Base-by-base conservation (phyloP, 2,329 filamentous ascomycete genomes). In the Hypoxylon sp. region DNA sequence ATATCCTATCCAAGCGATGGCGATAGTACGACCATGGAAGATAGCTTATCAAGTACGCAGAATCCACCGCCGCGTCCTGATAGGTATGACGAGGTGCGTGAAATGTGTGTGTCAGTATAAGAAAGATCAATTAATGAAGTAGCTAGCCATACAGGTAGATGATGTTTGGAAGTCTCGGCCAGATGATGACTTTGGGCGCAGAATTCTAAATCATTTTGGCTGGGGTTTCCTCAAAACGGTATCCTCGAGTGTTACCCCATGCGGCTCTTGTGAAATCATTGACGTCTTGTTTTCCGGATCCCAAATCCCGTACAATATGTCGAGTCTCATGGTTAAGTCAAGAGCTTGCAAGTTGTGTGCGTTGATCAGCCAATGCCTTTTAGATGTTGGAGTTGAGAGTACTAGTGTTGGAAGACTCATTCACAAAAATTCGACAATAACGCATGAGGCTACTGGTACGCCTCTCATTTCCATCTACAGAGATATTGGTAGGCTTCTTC, bases 401-500 rank as follows among this genome's bases (percentile, higher is more conserved):
- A 23, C 9, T 11, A 4, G 14, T 5, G n/a, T 9, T 19, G 63
- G 50, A 17, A 56, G 17, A n/a, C 23, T 63, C 3, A 19, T 36
- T 28, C 32, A 17, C 13, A 34, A 48, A 34, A 1, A 34, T 19
- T 63, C 65, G 10, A 55, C 43, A 21, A 36, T 69, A 3, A 50
- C 13, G 23, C 43, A 43, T 10, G 41, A 48, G 7, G 14, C 30
- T 6, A 52, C 45, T 25, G 30, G 48, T 9, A 13, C 41, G 7
- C 36, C 52, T 1, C 11, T 68, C 4, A 58, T 70, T 13, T 67
- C 63, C 3, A 50, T 70, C 0, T 68, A 70, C 41, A 23, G 14
- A 7, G 63, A 69, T 21, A 45, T 62, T 43, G 59, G 62, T 64
- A 30, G 41, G 45, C 21, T 45, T 13, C 17, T 41, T 34, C 19